Conservation (phyloP, 2,329 filamentous ascomycete genomes). For the Rhynchosporium agropyri region DNA sequence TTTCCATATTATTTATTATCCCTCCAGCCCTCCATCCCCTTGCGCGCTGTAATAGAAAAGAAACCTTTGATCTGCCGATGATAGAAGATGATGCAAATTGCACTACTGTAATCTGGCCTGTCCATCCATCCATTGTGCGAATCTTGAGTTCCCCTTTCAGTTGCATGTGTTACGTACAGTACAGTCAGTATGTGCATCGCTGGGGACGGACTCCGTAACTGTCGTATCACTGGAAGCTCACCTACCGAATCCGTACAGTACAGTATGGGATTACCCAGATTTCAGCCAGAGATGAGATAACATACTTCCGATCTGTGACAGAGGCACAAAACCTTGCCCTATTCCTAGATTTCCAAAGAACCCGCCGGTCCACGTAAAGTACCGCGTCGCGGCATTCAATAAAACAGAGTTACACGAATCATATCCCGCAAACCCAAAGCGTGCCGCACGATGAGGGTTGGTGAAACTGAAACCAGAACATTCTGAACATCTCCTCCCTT, state of each 20-base stretch:
- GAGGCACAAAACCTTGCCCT: neutral
- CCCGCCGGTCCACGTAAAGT: neutral
- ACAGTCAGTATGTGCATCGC: too few relatives aligned
- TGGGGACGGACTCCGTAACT: too few relatives aligned
- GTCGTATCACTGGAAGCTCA: neutral
- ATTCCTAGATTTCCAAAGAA: neutral
- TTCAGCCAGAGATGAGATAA: neutral
- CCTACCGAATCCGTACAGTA: neutral
- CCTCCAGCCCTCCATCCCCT: too few relatives aligned
- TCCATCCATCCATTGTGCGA: too few relatives aligned
- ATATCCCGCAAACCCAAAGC: neutral
- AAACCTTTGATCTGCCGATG: too few relatives aligned
- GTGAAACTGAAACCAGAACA: slow-evolving; percentile 3
- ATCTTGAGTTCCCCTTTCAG: neutral
- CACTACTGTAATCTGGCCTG: too few relatives aligned
- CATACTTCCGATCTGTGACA: neutral
- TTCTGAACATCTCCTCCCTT: neutral
- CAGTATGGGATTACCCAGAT: too few relatives aligned
- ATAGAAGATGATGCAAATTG: too few relatives aligned
- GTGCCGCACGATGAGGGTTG: neutral
- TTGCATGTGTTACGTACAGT: too few relatives aligned
- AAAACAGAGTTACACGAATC: neutral
- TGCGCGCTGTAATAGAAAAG: too few relatives aligned
- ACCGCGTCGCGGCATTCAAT: neutral
- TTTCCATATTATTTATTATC: neutral